Evolutionary conservation across 177 flowering plant species (phyloP), one percentile per base, ranked within the genome.

Genomic region (Telopea speciosissima): DNA sequence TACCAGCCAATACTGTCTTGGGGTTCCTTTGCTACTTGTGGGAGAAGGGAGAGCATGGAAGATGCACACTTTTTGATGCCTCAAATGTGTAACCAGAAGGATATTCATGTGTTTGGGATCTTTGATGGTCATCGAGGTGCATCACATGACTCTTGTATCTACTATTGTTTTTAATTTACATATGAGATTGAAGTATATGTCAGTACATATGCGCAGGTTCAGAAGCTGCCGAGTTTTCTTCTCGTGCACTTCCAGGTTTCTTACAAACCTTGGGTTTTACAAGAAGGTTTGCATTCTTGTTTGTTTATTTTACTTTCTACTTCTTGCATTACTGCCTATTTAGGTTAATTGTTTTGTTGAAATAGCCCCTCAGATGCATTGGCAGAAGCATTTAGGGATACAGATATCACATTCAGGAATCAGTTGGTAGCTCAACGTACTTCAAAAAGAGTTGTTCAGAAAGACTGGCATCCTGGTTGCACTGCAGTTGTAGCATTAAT

Each of bases 41-140:
- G 99, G 65, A 86, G 86, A 83, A 86, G 99, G 81, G 97, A 95
- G 80, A 79, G 84, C 33, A 95, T 95, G 99, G 99, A 92, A 73
- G 97, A 95, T 73, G 86, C 90, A 5, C 97, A 95, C 80, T 90
- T 92, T 78, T 83, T 95, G 69, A 76, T 87, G 78, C 97, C 96
- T 24, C 78, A 80, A 23, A 59, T 90, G 80, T 79, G 85, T 76
- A 81, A 81, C 77, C 81, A 83, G 76, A 76, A 81, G 60, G 83
- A 88, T 59, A 68, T 90, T 42, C 87, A 92, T 79, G 62, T 81
- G n/a, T 95, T 95, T 83, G 97, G 96, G 42, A 85, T 95, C 76
- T 95, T 92, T 73, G 99, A 95, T 83, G 99, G 99, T 73, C 99
- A 95, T 84, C 88, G 97, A 90, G 99, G 99, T 94, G 56, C 42